Evolutionary conservation across 805 yeast genomes (phyloP).

Genomic region (Pichia ethanolica): DNA sequence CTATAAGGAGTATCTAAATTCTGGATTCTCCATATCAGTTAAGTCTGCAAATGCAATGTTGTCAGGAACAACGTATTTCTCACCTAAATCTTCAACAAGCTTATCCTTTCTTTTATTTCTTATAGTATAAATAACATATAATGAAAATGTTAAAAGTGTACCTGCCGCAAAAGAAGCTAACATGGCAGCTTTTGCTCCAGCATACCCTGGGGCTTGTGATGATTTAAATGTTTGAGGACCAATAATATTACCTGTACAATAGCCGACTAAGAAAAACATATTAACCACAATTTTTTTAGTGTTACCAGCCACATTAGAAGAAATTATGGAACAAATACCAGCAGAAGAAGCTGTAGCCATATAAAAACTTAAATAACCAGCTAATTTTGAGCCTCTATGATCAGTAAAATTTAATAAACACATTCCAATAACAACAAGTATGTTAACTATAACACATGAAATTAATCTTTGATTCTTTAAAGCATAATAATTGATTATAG

Average conservation of each 20-base stretch:
- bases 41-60: conserved; percentile 25
- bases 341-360: conserved; percentile 21
- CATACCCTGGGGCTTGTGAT: conserved; percentile 37
- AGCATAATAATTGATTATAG: background rate
- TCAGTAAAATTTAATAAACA: conserved; percentile 28
- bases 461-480: background rate
- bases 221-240: conserved; percentile 47
- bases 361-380: conserved; percentile 19
- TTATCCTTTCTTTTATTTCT: conserved; percentile 26
- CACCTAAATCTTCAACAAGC: conserved; percentile 11
- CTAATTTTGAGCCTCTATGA: conserved; percentile 18
- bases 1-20: background rate
- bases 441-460: conserved; percentile 14
- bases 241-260: conserved; percentile 40
- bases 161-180: conserved; percentile 25
- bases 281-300: conserved; percentile 46
- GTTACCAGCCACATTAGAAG: conserved; percentile 48
- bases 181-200: conserved; percentile 39
- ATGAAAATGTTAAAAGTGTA: conserved; percentile 33
- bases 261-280: conserved; percentile 39
- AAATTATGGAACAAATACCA: conserved; percentile 28
- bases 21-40: background rate
- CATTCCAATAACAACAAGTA: conserved; percentile 22
- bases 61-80: conserved; percentile 11
- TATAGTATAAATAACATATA: conserved; percentile 25